These are phyloP conservation scores for Turnera subulata DNA, from an alignment of 345 rosid genomes.

Conservation along the genomic window DNA sequence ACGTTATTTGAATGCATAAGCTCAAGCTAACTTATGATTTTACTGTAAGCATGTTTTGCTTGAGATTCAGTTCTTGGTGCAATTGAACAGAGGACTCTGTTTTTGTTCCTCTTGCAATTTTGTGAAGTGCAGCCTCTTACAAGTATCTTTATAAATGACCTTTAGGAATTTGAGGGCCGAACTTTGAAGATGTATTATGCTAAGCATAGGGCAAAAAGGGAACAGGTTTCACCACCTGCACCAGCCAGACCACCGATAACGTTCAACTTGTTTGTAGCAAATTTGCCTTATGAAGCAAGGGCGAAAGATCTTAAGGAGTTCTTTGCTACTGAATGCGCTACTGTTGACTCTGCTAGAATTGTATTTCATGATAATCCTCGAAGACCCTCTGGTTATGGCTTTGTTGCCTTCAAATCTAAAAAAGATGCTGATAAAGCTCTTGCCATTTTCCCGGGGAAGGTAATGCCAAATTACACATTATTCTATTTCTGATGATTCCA, in stretches of 20 bases:
- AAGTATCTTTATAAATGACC: slow-evolving; percentile 7
- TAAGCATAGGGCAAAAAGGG: slow-evolving; percentile 33
- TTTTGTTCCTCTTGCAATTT: neutral
- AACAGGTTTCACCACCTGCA: slow-evolving; percentile 42
- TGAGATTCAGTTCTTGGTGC: neutral
- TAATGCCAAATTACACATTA: slow-evolving; percentile 15
- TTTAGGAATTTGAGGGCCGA: slow-evolving; percentile 73
- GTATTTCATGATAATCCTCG: slow-evolving; percentile 70
- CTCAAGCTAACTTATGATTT: neutral
- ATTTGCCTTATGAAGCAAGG: slow-evolving; percentile 64
- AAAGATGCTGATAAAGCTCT: slow-evolving; percentile 66
- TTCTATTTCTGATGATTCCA: neutral
- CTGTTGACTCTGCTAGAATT: slow-evolving; percentile 56
- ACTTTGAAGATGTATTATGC: slow-evolving; percentile 56
- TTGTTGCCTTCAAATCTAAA: slow-evolving; percentile 74
- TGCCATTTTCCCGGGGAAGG: slow-evolving; percentile 64
- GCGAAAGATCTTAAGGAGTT: slow-evolving; percentile 63
- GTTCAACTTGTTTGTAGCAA: slow-evolving; percentile 67
- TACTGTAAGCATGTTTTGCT: neutral
- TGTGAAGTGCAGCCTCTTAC: neutral
- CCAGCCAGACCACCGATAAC: slow-evolving; percentile 33
- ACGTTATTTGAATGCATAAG: neutral
- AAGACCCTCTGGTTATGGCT: slow-evolving; percentile 73
- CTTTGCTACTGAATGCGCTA: slow-evolving; percentile 47
- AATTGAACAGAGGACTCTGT: neutral